Evolutionary conservation across 306 rosid species (phyloP).

Genomic region (Pyrus bretschneideri): DNA sequence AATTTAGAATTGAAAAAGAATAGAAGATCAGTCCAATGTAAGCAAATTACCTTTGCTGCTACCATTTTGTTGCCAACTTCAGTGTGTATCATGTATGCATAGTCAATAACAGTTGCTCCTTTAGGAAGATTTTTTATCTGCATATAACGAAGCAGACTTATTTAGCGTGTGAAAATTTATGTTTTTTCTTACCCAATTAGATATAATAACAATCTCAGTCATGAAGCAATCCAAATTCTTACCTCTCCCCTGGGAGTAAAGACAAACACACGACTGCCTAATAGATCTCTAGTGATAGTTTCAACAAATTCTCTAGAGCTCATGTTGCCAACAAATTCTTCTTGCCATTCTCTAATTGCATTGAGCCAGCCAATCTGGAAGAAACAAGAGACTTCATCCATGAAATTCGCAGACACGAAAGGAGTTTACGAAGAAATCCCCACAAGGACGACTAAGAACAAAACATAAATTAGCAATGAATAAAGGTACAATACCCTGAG

Average conservation of each 20-base stretch:
- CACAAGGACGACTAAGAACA: constrained; percentile 12
- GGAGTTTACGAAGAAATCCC: constrained; percentile 15
- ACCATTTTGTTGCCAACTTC: constrained; percentile 98
- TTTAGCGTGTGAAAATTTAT: constrained; percentile 3
- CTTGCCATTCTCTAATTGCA: constrained; percentile 99
- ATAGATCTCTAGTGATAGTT: constrained; percentile 86
- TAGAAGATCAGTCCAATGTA: constrained; percentile 1
- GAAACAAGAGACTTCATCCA: constrained; percentile 26
- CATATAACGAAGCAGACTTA: constrained; percentile 11
- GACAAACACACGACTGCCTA: constrained; percentile 95
- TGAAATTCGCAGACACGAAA: constrained; percentile 26
- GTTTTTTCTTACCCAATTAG: not conserved
- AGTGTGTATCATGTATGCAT: constrained; percentile 99
- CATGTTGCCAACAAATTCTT: constrained; percentile 99
- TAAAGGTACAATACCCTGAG: constrained; percentile 64
- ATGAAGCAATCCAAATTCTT: constrained; percentile 17
- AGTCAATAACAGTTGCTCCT: constrained; percentile 93
- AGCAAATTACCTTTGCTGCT: constrained; percentile 78
- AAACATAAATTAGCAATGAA: constrained; percentile 15
- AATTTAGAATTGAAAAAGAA: constrained; percentile 11
- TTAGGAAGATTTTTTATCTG: constrained; percentile 94
- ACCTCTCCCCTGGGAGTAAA: constrained; percentile 99
- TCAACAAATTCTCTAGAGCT: constrained; percentile 99
- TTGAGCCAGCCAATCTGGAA: constrained; percentile 98
- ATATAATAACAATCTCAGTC: not conserved